Evolutionary conservation across 2,329 filamentous ascomycete genomes (phyloP).

Genomic region (Metarhizium humberi): DNA sequence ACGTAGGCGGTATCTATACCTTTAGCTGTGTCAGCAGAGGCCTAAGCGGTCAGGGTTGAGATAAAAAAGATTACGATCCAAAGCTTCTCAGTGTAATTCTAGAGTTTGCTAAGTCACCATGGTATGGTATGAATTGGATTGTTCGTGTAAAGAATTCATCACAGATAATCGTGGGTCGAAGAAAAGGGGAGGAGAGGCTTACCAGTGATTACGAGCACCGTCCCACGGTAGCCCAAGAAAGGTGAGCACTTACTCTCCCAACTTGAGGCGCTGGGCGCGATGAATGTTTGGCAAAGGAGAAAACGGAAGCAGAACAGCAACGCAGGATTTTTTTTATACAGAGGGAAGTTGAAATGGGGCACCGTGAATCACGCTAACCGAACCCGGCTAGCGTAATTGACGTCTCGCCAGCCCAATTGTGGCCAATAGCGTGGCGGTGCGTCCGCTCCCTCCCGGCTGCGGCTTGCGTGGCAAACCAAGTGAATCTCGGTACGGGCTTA

Average conservation of each 20-base stretch:
- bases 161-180: slow-evolving; percentile 11
- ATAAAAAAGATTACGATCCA: not conserved
- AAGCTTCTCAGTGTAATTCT: slow-evolving; percentile 46
- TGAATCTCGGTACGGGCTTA: slow-evolving; percentile 2
- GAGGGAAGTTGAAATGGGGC: slow-evolving; percentile 3
- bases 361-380: not conserved
- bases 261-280: not conserved
- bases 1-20: not conserved
- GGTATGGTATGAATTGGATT: slow-evolving; percentile 54
- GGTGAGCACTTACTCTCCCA: slow-evolving; percentile 3
- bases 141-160: slow-evolving; percentile 37
- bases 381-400: not conserved
- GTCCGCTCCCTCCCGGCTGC: slow-evolving; percentile 14
- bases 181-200: slow-evolving; percentile 7
- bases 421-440: slow-evolving; percentile 25
- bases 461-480: slow-evolving; percentile 18
- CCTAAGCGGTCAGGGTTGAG: not conserved
- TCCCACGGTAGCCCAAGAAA: not conserved
- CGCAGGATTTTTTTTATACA: slow-evolving; percentile 6
- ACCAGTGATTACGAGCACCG: slow-evolving; percentile 8
- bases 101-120: slow-evolving; percentile 44
- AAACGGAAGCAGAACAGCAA: not conserved
- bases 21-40: not conserved
- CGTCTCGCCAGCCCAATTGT: not conserved
- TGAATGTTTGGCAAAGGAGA: not conserved